Evolutionary conservation across 2,329 filamentous ascomycete species (phyloP), one percentile per base, ranked within the genome.

Genomic region (Colletotrichum abscissum): DNA sequence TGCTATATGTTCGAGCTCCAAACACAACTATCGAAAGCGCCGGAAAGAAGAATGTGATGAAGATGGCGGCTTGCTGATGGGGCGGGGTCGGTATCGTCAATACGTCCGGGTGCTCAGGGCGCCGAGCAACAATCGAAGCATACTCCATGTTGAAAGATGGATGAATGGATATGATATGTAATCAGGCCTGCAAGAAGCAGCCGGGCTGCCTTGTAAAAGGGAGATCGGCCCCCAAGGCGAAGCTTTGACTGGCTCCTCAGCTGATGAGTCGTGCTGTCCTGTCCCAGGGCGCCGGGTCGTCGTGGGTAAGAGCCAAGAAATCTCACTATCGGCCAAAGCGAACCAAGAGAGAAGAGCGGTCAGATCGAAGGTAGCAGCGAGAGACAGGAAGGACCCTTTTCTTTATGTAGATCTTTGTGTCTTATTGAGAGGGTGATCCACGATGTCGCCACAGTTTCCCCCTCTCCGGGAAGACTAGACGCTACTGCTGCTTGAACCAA

Each of bases 11-110:
- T 2, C 65, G 59, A 12, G 79, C 77, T 2, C 78, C 59, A 1
- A 81, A 56, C 57, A 80, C 69, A 14, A 80, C 78, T 16, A 83
- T 35, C 5, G 70, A 67, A 12, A 83, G 46, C 6, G 69, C 70
- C 1, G 82, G 81, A 19, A 82, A 81, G 58, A 81, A 69, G 72
- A 83, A 81, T 22, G 80, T 75, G 52, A 82, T 75, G 54, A 78
- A 78, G 4, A 82, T 67, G 1, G 77, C 81, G 11, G 73, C 72
- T 8, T 75, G 67, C 58, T 83, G 81, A 16, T 81, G 78, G n/a
- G 79, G 75, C 12, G 80, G 78, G 12, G 80, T 82, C 2, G 80
- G 80, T 8, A 82, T 80, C 54, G 77, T 76, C 35, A 75, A 68
- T 7, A 79, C 78, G 60, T 81, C 75, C 1, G 75, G 76, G 28